Percentiles rank a stretch among this genome's conserved stretches.
These are phyloP conservation scores for Sapria himalayana DNA, from an alignment of 345 rosid species.

Conservation along the genomic window DNA sequence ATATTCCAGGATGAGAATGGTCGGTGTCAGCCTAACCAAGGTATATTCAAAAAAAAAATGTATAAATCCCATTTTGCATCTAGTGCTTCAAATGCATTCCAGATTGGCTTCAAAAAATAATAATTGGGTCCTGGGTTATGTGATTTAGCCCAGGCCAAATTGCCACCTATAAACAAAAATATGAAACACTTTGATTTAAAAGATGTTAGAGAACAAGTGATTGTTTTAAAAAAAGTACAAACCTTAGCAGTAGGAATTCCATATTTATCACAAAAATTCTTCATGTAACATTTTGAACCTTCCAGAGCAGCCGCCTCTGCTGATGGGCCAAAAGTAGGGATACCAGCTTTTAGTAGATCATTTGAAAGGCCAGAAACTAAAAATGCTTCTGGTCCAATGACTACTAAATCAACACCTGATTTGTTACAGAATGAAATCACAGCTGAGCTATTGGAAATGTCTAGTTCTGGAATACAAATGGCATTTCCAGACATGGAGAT, in stretches of 20 bases:
- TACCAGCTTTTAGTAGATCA: constrained; percentile 42
- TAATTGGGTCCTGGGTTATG: no score
- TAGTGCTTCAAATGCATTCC: no score
- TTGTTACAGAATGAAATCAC: constrained; percentile 51
- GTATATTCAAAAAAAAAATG: no score
- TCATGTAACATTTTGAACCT: constrained; percentile 95
- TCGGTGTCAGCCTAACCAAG: no score
- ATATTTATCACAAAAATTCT: constrained; percentile 67
- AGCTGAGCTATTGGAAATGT: constrained; percentile 35
- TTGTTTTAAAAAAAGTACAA: constrained; percentile 5
- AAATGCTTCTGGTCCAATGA: constrained; percentile 89
- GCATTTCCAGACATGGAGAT: constrained; percentile 67
- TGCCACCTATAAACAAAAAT: background rate
- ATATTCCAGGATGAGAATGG: no score
- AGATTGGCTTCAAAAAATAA: no score
- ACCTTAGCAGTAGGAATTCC: constrained; percentile 94
- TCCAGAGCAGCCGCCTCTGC: constrained; percentile 91
- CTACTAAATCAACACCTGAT: constrained; percentile 53
- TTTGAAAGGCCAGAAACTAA: constrained; percentile 78
- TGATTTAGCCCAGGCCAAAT: background rate
- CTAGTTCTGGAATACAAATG: constrained; percentile 55
- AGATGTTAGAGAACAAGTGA: background rate
- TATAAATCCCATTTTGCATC: no score
- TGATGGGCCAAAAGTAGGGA: constrained; percentile 82
- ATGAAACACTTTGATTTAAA: background rate